Percentiles rank a stretch among this genome's conserved stretches.
Conservation (phyloP, 2,329 filamentous ascomycete species). For the Annulohypoxylon truncatum region DNA sequence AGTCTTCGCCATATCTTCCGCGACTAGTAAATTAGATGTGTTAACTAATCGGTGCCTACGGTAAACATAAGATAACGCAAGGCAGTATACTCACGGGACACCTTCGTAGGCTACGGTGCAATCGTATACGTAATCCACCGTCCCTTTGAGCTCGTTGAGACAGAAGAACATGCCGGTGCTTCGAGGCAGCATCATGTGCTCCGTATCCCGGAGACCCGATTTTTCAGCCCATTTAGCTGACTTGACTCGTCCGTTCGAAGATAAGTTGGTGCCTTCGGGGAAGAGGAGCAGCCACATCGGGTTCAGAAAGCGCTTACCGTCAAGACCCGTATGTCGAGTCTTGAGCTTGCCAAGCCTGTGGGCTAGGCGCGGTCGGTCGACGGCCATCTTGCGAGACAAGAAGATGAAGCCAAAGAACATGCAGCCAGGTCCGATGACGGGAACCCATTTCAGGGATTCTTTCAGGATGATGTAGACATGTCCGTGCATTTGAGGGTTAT, state of each 20-base stretch:
- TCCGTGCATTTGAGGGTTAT: slow-evolving; percentile 79
- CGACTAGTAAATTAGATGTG: slow-evolving; percentile 61
- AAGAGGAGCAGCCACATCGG: slow-evolving; percentile 94
- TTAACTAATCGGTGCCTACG: slow-evolving; percentile 18
- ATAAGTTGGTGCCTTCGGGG: slow-evolving; percentile 87
- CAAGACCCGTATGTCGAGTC: slow-evolving; percentile 63
- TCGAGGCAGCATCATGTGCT: slow-evolving; percentile 80
- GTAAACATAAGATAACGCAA: not conserved
- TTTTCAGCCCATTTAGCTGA: slow-evolving; percentile 83
- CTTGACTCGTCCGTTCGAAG: slow-evolving; percentile 74
- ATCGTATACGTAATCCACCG: slow-evolving; percentile 87
- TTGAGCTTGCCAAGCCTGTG: slow-evolving; percentile 79
- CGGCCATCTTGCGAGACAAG: slow-evolving; percentile 88
- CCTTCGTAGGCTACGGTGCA: slow-evolving; percentile 97
- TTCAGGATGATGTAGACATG: slow-evolving; percentile 92
- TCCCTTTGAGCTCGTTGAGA: slow-evolving; percentile 77
- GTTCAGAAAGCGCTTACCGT: slow-evolving; percentile 68
- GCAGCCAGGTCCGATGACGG: slow-evolving; percentile 82
- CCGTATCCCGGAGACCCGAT: slow-evolving; percentile 75
- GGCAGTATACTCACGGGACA: slow-evolving; percentile 74
- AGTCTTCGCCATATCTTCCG: slow-evolving; percentile 87
- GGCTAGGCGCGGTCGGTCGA: slow-evolving; percentile 80
- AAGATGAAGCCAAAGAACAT: slow-evolving; percentile 92
- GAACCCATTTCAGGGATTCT: slow-evolving; percentile 84
- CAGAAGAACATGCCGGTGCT: slow-evolving; percentile 86